A percentile compares a stretch with the other conserved stretches of the same genome.
phyloP scores from a whole-genome alignment of 2,329 filamentous ascomycete species.

The Thielaviopsis euricoi region DNA sequence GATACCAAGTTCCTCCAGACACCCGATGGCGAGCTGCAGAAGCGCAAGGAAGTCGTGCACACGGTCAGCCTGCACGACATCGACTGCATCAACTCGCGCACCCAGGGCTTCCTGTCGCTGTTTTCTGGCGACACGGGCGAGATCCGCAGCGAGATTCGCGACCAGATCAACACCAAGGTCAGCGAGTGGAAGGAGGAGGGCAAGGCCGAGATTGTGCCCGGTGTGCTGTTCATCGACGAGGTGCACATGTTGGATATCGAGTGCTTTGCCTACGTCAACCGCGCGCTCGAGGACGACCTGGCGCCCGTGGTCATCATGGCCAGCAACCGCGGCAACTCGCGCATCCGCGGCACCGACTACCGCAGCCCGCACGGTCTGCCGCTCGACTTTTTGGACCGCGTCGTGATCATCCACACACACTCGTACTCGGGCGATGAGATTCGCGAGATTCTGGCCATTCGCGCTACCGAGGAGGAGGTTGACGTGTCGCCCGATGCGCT shows the following conservation, averaged over 20 bases:
- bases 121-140: constrained; percentile 98
- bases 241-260: constrained; percentile 99
- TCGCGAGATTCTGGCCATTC: constrained; percentile 78
- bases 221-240: constrained; percentile 95
- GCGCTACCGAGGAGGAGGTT: constrained; percentile 90
- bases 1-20: constrained; percentile 98
- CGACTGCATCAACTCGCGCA: constrained; percentile 96
- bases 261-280: constrained; percentile 97
- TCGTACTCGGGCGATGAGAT: constrained; percentile 72
- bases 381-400: constrained; percentile 86
- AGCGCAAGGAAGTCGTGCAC: constrained; percentile 91
- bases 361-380: constrained; percentile 85
- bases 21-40: constrained; percentile 92
- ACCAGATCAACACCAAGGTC: constrained; percentile 98
- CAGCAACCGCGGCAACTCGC: constrained; percentile 81
- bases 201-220: constrained; percentile 94
- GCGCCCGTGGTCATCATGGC: constrained; percentile 99
- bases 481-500: constrained; percentile 81
- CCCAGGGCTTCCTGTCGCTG: constrained; percentile 92
- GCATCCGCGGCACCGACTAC: constrained; percentile 87
- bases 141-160: constrained; percentile 89
- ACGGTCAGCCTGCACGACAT: constrained; percentile 97
- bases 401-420: constrained; percentile 91
- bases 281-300: constrained; percentile 83
- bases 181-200: constrained; percentile 99